A percentile compares a stretch with the other conserved stretches of the same genome.
Conservation (phyloP, 345 rosid genomes). For the Bruguiera parviflora region DNA sequence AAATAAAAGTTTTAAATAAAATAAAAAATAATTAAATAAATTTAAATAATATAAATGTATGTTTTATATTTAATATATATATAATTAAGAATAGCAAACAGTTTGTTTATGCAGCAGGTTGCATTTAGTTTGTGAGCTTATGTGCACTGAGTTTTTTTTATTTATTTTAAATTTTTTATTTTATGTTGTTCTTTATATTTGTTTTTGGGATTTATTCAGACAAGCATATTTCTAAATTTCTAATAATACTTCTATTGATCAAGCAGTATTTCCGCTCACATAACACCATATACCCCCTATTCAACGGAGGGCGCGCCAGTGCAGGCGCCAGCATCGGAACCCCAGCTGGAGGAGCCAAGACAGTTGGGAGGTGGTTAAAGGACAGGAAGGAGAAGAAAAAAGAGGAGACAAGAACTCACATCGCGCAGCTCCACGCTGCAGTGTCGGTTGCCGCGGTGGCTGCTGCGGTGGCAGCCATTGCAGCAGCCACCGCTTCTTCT, state of each 20-base stretch:
- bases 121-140: no score
- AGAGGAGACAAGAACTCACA: conserved; percentile 80
- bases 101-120: no score
- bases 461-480: conserved; percentile 78
- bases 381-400: conserved; percentile 93
- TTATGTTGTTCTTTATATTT: no score
- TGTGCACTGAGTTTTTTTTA: no score
- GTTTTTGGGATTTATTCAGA: no score
- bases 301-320: conserved; percentile 53
- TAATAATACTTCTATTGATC: background rate
- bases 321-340: conserved; percentile 47
- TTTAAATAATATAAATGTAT: no score
- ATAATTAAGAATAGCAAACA: no score
- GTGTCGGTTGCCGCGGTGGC: conserved; percentile 92
- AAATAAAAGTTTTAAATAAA: no score
- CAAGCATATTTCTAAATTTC: background rate
- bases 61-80: no score
- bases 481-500: conserved; percentile 74
- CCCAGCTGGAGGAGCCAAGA: conserved; percentile 62
- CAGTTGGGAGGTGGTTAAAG: conserved; percentile 94
- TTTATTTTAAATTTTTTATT: no score
- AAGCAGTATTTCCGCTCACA: conserved; percentile 78
- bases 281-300: conserved; percentile 74
- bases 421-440: conserved; percentile 87
- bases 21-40: no score